Conservation (phyloP, 495 filamentous ascomycete species). For the Terfezia claveryi region DNA sequence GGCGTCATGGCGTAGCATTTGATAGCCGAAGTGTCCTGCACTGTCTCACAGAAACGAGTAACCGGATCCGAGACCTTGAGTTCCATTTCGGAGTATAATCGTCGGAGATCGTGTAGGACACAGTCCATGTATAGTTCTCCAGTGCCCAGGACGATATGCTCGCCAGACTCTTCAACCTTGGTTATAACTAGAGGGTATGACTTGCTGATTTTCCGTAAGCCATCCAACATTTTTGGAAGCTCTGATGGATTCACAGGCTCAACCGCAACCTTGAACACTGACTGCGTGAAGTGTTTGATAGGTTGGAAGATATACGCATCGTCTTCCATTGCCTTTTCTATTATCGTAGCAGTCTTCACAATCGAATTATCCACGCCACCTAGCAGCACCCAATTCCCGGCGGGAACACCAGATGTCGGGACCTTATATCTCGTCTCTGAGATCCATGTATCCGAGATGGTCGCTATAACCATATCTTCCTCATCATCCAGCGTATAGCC, state of each 20-base stretch:
- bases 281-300: constrained; percentile 85
- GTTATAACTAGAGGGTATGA: constrained; percentile 87
- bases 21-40: constrained; percentile 90
- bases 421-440: constrained; percentile 89
- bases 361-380: constrained; percentile 93
- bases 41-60: constrained; percentile 91
- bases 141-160: constrained; percentile 85
- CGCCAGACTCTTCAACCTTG: constrained; percentile 96
- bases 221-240: constrained; percentile 97
- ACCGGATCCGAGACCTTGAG: constrained; percentile 96
- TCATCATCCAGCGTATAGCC: constrained; percentile 93
- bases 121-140: constrained; percentile 98
- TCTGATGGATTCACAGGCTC: constrained; percentile 97
- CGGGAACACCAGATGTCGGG: constrained; percentile 72
- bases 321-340: constrained; percentile 59
- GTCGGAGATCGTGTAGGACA: constrained; percentile 81
- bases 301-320: constrained; percentile 90
- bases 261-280: constrained; percentile 91
- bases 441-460: constrained; percentile 72
- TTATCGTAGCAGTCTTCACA: constrained; percentile 87
- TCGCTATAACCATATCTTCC: constrained; percentile 89
- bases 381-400: constrained; percentile 83
- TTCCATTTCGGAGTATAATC: constrained; percentile 96
- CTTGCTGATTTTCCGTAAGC: constrained; percentile 89
- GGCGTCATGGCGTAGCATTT: constrained; percentile 96